A percentile compares a stretch with the other conserved stretches of the same genome.
These are phyloP conservation scores for Brassica cretica DNA, from an alignment of 345 rosid genomes.

Conservation along the genomic window DNA sequence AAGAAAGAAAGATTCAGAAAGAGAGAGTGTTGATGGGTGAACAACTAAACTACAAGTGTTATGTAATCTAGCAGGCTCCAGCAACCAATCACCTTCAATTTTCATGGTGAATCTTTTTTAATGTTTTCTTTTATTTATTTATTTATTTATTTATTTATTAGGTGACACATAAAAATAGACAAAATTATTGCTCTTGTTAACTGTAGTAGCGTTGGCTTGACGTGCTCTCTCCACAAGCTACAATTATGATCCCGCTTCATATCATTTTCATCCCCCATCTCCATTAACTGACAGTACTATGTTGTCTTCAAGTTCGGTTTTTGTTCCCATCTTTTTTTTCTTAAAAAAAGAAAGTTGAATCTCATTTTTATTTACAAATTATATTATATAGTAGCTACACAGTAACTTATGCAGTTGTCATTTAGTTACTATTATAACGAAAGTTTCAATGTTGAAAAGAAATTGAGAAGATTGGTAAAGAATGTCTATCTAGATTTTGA, in stretches of 20 bases:
- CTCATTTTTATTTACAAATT: neutral
- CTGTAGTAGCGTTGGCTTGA: conserved; percentile 40
- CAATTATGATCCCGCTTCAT: conserved; percentile 29
- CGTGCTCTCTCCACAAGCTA: conserved; percentile 38
- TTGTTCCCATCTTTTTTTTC: neutral
- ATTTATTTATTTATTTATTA: neutral
- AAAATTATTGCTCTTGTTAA: conserved; percentile 30
- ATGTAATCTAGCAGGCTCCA: conserved; percentile 29
- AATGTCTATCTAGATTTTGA: neutral
- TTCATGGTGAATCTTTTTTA: conserved; percentile 43
- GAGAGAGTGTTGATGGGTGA: conserved; percentile 17
- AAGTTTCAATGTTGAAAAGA: neutral
- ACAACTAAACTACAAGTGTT: conserved; percentile 43
- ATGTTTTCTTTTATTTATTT: neutral
- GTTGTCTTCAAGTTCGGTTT: conserved; percentile 6
- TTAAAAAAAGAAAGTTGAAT: neutral
- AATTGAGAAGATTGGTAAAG: neutral
- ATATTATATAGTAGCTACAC: neutral
- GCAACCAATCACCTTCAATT: conserved; percentile 59
- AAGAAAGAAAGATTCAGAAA: conserved; percentile 43
- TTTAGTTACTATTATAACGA: neutral
- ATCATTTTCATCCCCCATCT: conserved; percentile 18
- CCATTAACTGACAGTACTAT: conserved; percentile 19
- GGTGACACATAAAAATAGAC: conserved; percentile 21
- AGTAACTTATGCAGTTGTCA: neutral